Evolutionary conservation across 1,284 basidiomycete genomes (phyloP).

Genomic region (Mixia osmundae): DNA sequence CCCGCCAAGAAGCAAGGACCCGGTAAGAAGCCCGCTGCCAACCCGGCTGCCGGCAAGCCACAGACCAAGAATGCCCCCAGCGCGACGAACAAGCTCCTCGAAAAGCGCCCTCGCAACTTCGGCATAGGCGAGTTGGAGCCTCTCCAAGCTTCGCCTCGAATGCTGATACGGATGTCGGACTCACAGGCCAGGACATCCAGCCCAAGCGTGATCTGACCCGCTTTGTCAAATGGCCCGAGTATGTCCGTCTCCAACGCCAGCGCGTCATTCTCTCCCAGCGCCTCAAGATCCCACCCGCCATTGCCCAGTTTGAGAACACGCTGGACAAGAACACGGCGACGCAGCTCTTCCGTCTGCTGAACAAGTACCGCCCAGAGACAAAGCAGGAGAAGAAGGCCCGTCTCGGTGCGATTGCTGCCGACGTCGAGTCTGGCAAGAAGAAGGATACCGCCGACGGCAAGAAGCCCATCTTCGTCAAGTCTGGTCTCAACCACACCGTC

Average conservation of each 20-base stretch:
- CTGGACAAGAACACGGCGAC: slow-evolving; percentile 99
- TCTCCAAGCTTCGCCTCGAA: background rate
- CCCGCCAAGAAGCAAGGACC: slow-evolving; percentile 8
- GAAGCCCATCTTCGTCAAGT: slow-evolving; percentile 69
- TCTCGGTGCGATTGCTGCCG: slow-evolving; percentile 50
- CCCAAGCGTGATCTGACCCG: slow-evolving; percentile 78
- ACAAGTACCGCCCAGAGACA: slow-evolving; percentile 83
- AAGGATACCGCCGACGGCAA: slow-evolving; percentile 34
- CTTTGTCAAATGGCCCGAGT: slow-evolving; percentile 99
- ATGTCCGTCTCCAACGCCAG: slow-evolving; percentile 92
- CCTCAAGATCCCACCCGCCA: slow-evolving; percentile 93
- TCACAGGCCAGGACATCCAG: slow-evolving; percentile 72
- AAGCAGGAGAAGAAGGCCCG: slow-evolving; percentile 97
- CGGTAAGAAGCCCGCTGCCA: slow-evolving; percentile 12
- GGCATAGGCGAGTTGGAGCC: slow-evolving; percentile 53
- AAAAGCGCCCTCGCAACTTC: slow-evolving; percentile 72
- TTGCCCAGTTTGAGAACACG: slow-evolving; percentile 92
- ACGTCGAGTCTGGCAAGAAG: slow-evolving; percentile 52
- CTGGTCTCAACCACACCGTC: slow-evolving; percentile 89
- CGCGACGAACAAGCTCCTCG: slow-evolving; percentile 89
- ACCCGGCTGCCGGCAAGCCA: slow-evolving; percentile 25
- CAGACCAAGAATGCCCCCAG: slow-evolving; percentile 34
- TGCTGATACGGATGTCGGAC: background rate
- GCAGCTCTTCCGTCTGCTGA: slow-evolving; percentile 89
- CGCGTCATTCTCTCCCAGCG: slow-evolving; percentile 97